These are phyloP conservation scores for Aspergillus latus DNA, from an alignment of 2,329 filamentous ascomycete genomes.

Conservation along the genomic window DNA sequence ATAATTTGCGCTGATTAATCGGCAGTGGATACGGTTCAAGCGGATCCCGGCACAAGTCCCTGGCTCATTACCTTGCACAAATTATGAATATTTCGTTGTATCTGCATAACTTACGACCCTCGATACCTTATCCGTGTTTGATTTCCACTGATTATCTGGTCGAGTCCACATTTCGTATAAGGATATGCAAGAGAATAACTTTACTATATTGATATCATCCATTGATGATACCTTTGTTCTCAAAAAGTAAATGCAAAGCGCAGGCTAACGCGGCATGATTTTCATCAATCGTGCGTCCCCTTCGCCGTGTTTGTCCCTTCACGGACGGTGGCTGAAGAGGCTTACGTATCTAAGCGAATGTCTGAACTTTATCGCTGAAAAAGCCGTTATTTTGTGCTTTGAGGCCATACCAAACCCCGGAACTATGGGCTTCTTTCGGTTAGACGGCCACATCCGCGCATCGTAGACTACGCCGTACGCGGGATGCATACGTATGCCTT, in stretches of 20 bases:
- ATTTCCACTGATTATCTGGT: background rate
- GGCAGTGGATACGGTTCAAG: background rate
- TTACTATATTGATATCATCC: background rate
- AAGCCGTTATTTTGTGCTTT: background rate
- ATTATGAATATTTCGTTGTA: background rate
- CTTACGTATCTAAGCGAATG: background rate
- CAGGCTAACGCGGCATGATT: background rate
- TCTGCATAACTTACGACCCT: background rate
- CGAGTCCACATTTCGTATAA: background rate
- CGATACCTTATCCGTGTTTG: background rate
- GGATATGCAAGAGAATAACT: background rate
- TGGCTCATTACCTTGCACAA: background rate
- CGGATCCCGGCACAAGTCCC: background rate
- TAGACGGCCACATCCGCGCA: background rate
- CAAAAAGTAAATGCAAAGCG: background rate
- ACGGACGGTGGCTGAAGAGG: background rate
- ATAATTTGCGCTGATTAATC: background rate
- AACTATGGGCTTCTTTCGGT: background rate
- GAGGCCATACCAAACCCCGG: background rate
- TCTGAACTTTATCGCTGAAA: background rate
- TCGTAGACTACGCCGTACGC: background rate
- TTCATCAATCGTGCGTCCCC: background rate
- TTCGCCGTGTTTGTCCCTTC: background rate
- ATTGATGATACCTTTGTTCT: background rate
- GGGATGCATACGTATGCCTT: background rate